Conservation (phyloP, 2,329 filamentous ascomycete species). For the Ustulina deusta region DNA sequence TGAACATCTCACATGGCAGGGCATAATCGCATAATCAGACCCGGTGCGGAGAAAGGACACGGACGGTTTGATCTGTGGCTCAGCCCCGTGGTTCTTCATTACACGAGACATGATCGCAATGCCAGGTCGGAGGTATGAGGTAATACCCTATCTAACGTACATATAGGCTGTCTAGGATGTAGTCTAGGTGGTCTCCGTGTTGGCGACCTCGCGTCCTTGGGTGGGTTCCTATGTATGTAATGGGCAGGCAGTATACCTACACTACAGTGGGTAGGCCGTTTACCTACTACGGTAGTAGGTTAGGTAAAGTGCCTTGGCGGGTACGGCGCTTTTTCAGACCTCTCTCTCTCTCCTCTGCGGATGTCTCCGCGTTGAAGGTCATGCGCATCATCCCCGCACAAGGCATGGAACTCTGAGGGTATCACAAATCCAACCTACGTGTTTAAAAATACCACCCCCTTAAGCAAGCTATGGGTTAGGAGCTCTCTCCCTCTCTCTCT, state of each 20-base stretch:
- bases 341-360: neutral
- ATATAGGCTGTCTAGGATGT: neutral
- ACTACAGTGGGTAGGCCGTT: too few species aligned
- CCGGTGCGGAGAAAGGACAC: neutral
- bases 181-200: too few species aligned
- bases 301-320: too few species aligned
- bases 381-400: constrained; percentile 26
- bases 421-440: constrained; percentile 22
- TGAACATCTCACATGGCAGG: constrained; percentile 1
- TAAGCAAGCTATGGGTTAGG: neutral
- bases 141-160: neutral
- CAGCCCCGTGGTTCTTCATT: neutral
- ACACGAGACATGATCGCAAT: constrained; percentile 6
- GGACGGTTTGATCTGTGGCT: constrained; percentile 8
- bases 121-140: neutral
- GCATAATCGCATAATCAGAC: constrained; percentile 18
- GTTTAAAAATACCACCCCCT: constrained; percentile 31
- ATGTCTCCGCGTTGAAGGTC: constrained; percentile 11
- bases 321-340: too few species aligned
- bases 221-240: neutral
- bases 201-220: too few species aligned
- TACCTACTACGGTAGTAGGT: too few species aligned
- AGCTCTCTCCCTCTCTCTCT: neutral
- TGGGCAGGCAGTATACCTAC: too few species aligned
- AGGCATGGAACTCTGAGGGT: constrained; percentile 26